A percentile compares a stretch with the other conserved stretches of the same genome.
These are phyloP conservation scores for Amylostereum areolatum DNA, from an alignment of 1,284 basidiomycete genomes.

Conservation along the genomic window DNA sequence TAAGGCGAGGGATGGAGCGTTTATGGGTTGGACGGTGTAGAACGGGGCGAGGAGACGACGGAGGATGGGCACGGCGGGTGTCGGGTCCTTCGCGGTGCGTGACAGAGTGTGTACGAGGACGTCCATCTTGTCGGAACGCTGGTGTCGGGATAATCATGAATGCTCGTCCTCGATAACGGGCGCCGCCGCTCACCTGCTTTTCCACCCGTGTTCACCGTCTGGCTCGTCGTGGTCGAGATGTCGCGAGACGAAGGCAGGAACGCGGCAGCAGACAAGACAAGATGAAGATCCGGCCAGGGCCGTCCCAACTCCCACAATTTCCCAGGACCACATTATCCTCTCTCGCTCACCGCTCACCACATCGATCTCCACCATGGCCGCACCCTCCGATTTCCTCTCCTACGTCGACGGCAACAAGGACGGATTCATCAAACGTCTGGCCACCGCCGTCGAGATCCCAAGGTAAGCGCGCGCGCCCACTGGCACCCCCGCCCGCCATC, in stretches of 20 bases:
- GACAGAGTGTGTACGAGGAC: conserved; percentile 78
- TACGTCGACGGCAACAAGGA: conserved; percentile 72
- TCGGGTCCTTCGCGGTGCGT: conserved; percentile 55
- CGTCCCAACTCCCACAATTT: too few species aligned
- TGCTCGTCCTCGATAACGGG: too few species aligned
- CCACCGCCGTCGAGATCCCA: conserved; percentile 84
- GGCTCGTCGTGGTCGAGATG: too few species aligned
- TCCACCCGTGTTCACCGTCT: too few species aligned
- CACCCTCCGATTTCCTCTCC: conserved; percentile 42
- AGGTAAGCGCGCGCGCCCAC: conserved; percentile 44
- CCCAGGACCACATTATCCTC: too few species aligned
- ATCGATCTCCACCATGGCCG: conserved; percentile 22
- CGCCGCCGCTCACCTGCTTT: too few species aligned
- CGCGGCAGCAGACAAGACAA: too few species aligned
- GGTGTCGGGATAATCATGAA: too few species aligned
- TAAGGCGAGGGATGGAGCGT: conserved; percentile 46
- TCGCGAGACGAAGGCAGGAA: too few species aligned
- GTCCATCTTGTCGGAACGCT: conserved; percentile 43
- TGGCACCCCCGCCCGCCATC: background rate
- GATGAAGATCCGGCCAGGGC: too few species aligned
- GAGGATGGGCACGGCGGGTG: conserved; percentile 51
- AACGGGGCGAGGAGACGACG: conserved; percentile 59
- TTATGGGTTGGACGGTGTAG: conserved; percentile 73
- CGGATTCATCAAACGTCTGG: conserved; percentile 72
- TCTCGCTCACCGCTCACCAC: background rate